Conservation (phyloP, 768 basidiomycete species). For the Fomitopsis pulvina region DNA sequence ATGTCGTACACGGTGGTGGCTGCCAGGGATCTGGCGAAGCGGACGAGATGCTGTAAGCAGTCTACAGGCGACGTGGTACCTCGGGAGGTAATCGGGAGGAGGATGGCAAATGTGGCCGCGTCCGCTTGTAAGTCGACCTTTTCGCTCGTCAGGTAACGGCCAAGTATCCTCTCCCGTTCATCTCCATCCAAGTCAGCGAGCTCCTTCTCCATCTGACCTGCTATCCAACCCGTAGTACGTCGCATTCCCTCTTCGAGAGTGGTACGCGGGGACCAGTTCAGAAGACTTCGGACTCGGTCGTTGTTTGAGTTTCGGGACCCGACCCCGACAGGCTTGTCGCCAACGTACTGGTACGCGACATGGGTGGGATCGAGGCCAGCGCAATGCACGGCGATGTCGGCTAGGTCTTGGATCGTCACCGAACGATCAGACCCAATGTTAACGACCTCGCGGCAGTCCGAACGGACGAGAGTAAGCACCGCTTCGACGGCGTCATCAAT, state of each 20-base stretch:
- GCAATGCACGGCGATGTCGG: conserved; percentile 30
- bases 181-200: conserved; percentile 5
- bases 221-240: conserved; percentile 43
- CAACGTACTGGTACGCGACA: conserved; percentile 24
- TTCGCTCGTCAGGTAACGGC: conserved; percentile 27
- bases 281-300: conserved; percentile 20
- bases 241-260: conserved; percentile 42
- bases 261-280: conserved; percentile 38
- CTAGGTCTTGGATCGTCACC: conserved; percentile 37
- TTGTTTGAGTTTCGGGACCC: conserved; percentile 49
- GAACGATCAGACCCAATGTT: conserved; percentile 48
- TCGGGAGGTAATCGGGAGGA: conserved; percentile 54
- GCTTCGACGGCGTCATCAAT: conserved; percentile 51
- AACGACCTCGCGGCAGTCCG: conserved; percentile 28
- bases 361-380: conserved; percentile 23
- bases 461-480: conserved; percentile 36
- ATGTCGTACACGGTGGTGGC: conserved; percentile 42
- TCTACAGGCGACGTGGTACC: conserved; percentile 26
- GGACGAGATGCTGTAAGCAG: conserved; percentile 36
- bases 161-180: conserved; percentile 15
- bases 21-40: conserved; percentile 37
- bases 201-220: conserved; percentile 27
- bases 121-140: conserved; percentile 31
- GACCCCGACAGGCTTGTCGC: conserved; percentile 38
- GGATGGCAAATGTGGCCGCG: conserved; percentile 39